Evolutionary conservation across 768 basidiomycete genomes (phyloP).

Genomic region (Leccinum boreale): DNA sequence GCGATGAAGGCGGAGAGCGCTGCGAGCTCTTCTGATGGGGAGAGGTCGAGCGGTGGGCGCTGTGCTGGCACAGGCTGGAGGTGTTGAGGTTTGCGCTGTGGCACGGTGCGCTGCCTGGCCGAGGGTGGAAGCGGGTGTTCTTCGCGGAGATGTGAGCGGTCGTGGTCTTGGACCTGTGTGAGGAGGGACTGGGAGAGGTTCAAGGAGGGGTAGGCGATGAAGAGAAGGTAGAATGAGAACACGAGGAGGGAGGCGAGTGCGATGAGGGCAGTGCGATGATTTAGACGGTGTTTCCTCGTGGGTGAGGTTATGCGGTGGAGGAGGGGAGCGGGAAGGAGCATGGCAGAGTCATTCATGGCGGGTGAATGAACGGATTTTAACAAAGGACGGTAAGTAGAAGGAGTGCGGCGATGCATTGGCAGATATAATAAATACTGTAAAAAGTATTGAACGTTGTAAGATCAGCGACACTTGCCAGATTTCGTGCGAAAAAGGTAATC

Average conservation of each 20-base stretch:
- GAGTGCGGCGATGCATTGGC: constrained; percentile 29
- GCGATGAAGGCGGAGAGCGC: constrained; percentile 72
- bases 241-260: constrained; percentile 50
- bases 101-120: constrained; percentile 8
- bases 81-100: constrained; percentile 13
- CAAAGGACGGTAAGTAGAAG: constrained; percentile 14
- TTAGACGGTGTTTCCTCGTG: constrained; percentile 35
- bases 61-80: constrained; percentile 12
- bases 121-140: constrained; percentile 26
- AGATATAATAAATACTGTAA: background rate
- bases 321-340: constrained; percentile 34
- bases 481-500: background rate
- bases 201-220: constrained; percentile 44
- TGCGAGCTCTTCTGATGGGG: constrained; percentile 62
- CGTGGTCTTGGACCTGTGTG: constrained; percentile 16
- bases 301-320: constrained; percentile 19
- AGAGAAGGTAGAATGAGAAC: constrained; percentile 54
- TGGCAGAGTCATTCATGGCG: background rate
- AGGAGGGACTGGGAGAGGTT: constrained; percentile 36
- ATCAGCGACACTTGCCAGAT: background rate
- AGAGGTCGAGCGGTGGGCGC: constrained; percentile 45
- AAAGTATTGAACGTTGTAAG: background rate
- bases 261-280: constrained; percentile 52
- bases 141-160: background rate
- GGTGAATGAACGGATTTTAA: constrained; percentile 9